A percentile compares a stretch with the other conserved stretches of the same genome.
These are phyloP conservation scores for Skeletonema menzelii DNA, from an alignment of 108 stramenopile genomes.

Conservation along the genomic window DNA sequence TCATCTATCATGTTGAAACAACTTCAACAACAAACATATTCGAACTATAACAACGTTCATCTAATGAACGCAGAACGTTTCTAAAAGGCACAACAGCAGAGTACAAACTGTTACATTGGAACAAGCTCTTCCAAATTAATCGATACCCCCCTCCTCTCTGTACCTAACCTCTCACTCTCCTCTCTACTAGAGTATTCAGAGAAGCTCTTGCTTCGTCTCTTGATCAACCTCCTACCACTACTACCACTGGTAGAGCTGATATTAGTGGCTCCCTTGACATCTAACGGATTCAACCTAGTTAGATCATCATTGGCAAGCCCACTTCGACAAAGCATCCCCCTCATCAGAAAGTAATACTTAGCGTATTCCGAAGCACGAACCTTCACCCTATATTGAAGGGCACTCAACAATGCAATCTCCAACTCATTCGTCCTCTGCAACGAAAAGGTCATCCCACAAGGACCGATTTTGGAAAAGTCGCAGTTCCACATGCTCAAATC, in stretches of 20 bases:
- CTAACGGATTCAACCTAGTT: constrained; percentile 57
- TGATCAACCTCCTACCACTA: constrained; percentile 1
- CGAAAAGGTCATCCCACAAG: constrained; percentile 75
- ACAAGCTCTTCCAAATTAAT: constrained; percentile 5
- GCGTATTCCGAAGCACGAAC: constrained; percentile 94
- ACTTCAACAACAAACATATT: not conserved
- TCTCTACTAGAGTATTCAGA: not conserved
- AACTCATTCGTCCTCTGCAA: constrained; percentile 91
- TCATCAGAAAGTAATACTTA: constrained; percentile 96
- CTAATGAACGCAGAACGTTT: not conserved
- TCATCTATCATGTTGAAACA: not conserved
- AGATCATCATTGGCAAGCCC: constrained; percentile 66
- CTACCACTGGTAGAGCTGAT: not conserved
- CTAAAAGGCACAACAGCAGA: not conserved
- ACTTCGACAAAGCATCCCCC: constrained; percentile 81
- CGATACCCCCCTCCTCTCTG: not conserved
- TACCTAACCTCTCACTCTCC: not conserved
- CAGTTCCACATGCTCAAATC: constrained; percentile 97
- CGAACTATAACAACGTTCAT: not conserved
- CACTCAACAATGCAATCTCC: constrained; percentile 77
- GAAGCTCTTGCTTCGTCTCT: constrained; percentile 1
- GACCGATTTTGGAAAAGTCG: constrained; percentile 87
- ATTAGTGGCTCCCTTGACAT: constrained; percentile 62
- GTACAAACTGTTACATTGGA: not conserved
- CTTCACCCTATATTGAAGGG: constrained; percentile 85